Evolutionary conservation across 495 filamentous ascomycete species (phyloP), one percentile per base, ranked within the genome.

Genomic region (Penicillium ochrochloron): DNA sequence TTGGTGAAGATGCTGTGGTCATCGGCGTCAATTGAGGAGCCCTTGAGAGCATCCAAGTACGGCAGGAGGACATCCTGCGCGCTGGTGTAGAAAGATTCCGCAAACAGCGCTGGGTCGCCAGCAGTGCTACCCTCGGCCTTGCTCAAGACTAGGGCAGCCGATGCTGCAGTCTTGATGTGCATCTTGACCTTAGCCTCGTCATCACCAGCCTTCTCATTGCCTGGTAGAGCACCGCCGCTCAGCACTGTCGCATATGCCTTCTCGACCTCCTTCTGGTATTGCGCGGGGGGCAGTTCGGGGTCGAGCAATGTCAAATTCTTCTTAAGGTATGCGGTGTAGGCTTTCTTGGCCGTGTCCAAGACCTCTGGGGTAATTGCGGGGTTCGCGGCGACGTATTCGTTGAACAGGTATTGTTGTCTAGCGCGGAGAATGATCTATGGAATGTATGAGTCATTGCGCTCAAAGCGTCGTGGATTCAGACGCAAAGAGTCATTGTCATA

Each of bases 181-280:
- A 97, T 97, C 72, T 96, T 97, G 57, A 92, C 77, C 81, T 97
- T 98, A 3, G 88, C 86, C 66, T 96, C 90, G 61, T 90, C 87
- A 64, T 96, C 92, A 0, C 88, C 88, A 1, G 84, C 75, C 57
- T 92, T 78, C 34, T 86, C 83, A 17, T 88, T 89, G 15, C 85
- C 85, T 9, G 84, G 80, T 21, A 94, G 63, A 8, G 81, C 60
- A n/a, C 78, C 76, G 3, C 82, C 79, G 23, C 73, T 73, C 58
- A 85, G 69, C 3, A 93, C 86, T 23, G 73, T 73, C 19, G 82
- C 84, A 72, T 96, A 96, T 7, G 78, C 80, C 46, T 84, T 83
- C 52, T 88, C 82, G 52, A 85, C 81, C 60, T 85, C 79, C 34
- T 75, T 67, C 41, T 78, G 73, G 72, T 89, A 93, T 61, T 82